These are phyloP conservation scores for Schwanniomyces vanrijiae DNA, from an alignment of 805 yeast species.

Conservation along the genomic window DNA sequence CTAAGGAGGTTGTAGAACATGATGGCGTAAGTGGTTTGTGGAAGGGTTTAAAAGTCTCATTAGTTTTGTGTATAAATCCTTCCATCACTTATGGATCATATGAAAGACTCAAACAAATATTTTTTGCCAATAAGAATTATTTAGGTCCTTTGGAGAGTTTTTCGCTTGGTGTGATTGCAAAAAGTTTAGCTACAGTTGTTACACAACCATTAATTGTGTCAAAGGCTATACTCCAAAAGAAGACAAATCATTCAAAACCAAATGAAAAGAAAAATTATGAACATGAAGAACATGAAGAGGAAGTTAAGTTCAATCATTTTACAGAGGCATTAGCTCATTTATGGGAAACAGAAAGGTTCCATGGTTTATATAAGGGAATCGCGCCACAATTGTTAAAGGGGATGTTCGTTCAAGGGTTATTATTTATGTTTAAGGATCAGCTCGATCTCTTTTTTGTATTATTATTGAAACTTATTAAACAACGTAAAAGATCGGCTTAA, in stretches of 20 bases:
- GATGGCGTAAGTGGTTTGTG: constrained; percentile 75
- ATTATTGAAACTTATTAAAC: constrained; percentile 29
- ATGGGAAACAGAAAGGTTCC: constrained; percentile 60
- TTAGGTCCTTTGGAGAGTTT: constrained; percentile 67
- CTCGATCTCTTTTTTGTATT: constrained; percentile 41
- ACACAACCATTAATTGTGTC: constrained; percentile 87
- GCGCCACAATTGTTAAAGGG: constrained; percentile 82
- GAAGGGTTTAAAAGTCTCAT: constrained; percentile 80
- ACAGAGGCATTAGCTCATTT: constrained; percentile 63
- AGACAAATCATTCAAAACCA: constrained; percentile 24
- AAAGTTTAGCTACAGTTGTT: constrained; percentile 72
- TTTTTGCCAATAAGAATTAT: constrained; percentile 42
- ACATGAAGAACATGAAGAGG: constrained; percentile 25
- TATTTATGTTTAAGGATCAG: constrained; percentile 80
- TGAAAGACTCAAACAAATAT: constrained; percentile 59
- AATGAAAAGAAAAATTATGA: constrained; percentile 21
- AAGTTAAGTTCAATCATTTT: constrained; percentile 52
- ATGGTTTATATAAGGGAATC: constrained; percentile 75
- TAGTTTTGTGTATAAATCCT: constrained; percentile 78
- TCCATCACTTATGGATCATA: constrained; percentile 83
- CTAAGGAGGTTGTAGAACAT: constrained; percentile 51
- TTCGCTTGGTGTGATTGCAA: constrained; percentile 74
- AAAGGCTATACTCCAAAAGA: constrained; percentile 74
- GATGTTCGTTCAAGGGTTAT: constrained; percentile 77
- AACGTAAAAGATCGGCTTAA: constrained; percentile 2